Base-by-base conservation (phyloP, 2,329 filamentous ascomycete species). In the Penicillium sp. region DNA sequence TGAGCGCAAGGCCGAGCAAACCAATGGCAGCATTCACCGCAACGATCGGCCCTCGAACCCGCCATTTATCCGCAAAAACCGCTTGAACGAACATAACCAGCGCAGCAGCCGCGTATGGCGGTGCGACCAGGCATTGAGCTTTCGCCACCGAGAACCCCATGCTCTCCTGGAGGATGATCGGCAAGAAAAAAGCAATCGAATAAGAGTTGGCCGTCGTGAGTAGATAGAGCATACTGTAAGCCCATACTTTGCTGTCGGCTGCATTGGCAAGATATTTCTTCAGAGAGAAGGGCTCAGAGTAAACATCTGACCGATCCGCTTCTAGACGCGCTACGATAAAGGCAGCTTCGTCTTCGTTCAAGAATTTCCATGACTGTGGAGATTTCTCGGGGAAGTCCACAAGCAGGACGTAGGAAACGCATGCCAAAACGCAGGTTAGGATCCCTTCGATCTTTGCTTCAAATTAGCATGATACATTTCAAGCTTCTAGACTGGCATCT, bases 31-130 rank as follows among this genome's bases (percentile, higher is more conserved):
- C 14, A 37, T 51, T 51, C 23, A 51, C 33, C 5, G 42, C 42
- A 14, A 51, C 29, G n/a, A 51, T 18, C 4, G 48, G 48, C 7
- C 34, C 42, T 3, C 48, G 39, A 26, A 51, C 16, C 8, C 26
- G 19, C 21, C 42, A 34, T n/a, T 51, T 51, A 28, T 51, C 48
- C 18, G 39, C 43, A 18, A 44, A 13, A n/a, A 21, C 34, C 9
- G 39, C 48, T n/a, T 51, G 48, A 11, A 45, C 10, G 24, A 51
- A 51, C 48, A 51, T 51, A 18, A 51, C 28, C n/a, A 51, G 26
- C 21, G 43, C 43, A 13, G 39, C 48, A 14, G 43, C 43, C n/a
- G 36, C 43, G 14, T 51, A 51, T 6, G 48, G 48, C 3, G 48
- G 48, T 7, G 48, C 43, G 18, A 31, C 34, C 18, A 51, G 48